Conservation (phyloP, 768 basidiomycete genomes). For the Dictyophora rubrovolvata region DNA sequence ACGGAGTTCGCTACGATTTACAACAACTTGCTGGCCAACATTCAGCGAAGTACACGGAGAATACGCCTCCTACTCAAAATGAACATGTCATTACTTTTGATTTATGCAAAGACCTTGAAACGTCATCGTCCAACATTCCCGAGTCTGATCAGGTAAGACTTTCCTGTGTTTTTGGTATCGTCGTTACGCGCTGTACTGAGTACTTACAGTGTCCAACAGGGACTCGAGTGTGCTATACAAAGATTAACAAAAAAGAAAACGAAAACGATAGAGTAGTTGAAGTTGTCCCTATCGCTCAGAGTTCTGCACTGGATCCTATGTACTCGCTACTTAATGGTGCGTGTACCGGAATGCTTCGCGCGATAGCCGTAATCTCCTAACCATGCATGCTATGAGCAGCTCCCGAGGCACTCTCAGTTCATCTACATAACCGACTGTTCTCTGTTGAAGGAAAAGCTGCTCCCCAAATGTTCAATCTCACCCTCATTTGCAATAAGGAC, state of each 20-base stretch:
- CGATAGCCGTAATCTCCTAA: too few relatives aligned
- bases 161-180: neutral
- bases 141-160: slow-evolving; percentile 60
- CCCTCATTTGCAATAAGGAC: slow-evolving; percentile 41
- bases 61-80: slow-evolving; percentile 54
- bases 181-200: neutral
- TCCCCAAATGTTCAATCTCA: slow-evolving; percentile 51
- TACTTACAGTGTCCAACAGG: slow-evolving; percentile 49
- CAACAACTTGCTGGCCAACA: slow-evolving; percentile 43
- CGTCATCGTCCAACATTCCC: slow-evolving; percentile 33
- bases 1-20: slow-evolving; percentile 45
- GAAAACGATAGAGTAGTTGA: slow-evolving; percentile 50
- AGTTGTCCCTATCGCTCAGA: slow-evolving; percentile 65
- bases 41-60: slow-evolving; percentile 37
- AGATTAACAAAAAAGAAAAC: slow-evolving; percentile 48
- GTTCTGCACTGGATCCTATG: slow-evolving; percentile 19
- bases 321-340: slow-evolving; percentile 24
- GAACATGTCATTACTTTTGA: slow-evolving; percentile 54
- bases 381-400: slow-evolving; percentile 34
- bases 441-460: slow-evolving; percentile 37
- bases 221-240: slow-evolving; percentile 66
- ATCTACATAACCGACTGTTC: slow-evolving; percentile 52
- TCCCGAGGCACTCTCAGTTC: slow-evolving; percentile 42
- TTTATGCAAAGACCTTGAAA: slow-evolving; percentile 51
- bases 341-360: too few relatives aligned